Percentiles rank a stretch among this genome's conserved stretches.
Conservation (phyloP, 1,139 yeast genomes). For the Geotrichum siamense region DNA sequence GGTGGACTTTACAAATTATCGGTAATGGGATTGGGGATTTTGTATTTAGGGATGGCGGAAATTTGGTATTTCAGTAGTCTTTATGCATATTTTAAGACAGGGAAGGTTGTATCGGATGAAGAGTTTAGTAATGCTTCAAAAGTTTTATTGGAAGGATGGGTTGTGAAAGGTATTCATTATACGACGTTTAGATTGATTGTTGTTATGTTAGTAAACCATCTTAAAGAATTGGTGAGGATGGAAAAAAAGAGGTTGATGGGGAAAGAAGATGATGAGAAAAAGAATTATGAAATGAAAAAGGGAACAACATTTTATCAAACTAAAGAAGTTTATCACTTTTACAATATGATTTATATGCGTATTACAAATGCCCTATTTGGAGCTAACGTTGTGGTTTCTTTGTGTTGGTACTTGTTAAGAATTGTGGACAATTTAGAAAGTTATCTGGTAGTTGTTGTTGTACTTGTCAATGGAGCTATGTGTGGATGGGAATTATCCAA, state of each 20-base stretch:
- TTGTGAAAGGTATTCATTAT: slow-evolving; percentile 6
- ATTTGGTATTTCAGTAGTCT: slow-evolving; percentile 1
- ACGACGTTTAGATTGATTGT: background rate
- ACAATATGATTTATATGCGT: background rate
- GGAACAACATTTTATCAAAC: background rate
- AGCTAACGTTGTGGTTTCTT: background rate
- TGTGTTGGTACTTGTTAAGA: background rate
- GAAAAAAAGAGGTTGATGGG: background rate
- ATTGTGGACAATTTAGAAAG: background rate
- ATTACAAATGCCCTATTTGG: background rate
- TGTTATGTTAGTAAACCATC: background rate
- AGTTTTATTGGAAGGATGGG: slow-evolving; percentile 4
- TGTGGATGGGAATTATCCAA: slow-evolving; percentile 2
- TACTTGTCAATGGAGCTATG: slow-evolving; percentile 1
- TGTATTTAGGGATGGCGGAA: slow-evolving; percentile 1
- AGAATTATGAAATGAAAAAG: background rate
- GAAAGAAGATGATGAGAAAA: background rate
- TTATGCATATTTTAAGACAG: background rate
- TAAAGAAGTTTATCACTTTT: background rate
- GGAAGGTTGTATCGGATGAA: background rate
- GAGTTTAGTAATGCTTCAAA: background rate
- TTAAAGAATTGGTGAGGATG: background rate
- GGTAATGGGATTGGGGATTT: background rate
- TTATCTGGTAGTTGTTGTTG: background rate
- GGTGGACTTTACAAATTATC: background rate